phyloP scores from a whole-genome alignment of 495 filamentous ascomycete genomes.

The Penicillium egyptiacum region DNA sequence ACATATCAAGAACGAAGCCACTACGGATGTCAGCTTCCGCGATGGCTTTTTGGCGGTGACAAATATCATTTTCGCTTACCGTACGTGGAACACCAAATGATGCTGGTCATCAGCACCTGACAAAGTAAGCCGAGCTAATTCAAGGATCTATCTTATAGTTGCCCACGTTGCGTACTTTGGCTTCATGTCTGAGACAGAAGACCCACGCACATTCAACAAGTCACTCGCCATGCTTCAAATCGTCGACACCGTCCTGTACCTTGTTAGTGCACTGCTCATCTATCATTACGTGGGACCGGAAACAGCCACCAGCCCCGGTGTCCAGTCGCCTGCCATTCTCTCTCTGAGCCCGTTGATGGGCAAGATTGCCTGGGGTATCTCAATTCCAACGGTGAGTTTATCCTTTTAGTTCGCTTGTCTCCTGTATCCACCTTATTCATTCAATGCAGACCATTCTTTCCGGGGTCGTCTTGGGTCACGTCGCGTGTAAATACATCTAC shows the following conservation, averaged over 20 bases:
- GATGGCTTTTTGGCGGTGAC: constrained; percentile 34
- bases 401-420: background rate
- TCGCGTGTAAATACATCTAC: constrained; percentile 64
- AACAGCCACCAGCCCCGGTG: constrained; percentile 25
- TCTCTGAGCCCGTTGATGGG: constrained; percentile 60
- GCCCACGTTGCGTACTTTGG: constrained; percentile 71
- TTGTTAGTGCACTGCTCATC: constrained; percentile 47
- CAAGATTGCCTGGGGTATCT: constrained; percentile 73
- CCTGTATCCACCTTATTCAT: constrained; percentile 1
- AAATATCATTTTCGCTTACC: constrained; percentile 46
- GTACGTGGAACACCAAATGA: constrained; percentile 21
- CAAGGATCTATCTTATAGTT: constrained; percentile 33
- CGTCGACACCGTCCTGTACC: constrained; percentile 65
- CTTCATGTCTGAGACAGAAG: constrained; percentile 74
- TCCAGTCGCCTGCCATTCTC: constrained; percentile 68
- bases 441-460: constrained; percentile 33
- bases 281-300: constrained; percentile 69
- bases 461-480: constrained; percentile 60
- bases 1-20: constrained; percentile 22
- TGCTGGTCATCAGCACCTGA: background rate
- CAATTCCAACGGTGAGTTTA: constrained; percentile 60
- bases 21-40: constrained; percentile 23
- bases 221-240: constrained; percentile 63
- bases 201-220: constrained; percentile 63
- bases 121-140: constrained; percentile 9